A percentile compares a stretch with the other conserved stretches of the same genome.
phyloP scores from a whole-genome alignment of 306 rosid genomes.

The Ochetophila trinervis region DNA sequence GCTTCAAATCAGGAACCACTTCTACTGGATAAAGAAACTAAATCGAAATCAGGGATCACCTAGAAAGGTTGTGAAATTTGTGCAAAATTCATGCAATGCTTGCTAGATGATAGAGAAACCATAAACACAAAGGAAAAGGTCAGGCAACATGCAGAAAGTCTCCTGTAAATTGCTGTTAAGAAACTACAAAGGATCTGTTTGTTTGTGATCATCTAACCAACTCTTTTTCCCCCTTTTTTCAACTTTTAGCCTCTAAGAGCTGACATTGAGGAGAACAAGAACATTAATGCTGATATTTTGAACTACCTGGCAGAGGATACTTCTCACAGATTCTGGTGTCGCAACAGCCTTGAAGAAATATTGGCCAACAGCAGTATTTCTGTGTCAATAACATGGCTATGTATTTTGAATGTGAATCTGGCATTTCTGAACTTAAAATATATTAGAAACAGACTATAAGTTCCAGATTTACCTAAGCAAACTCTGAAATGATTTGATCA shows the following conservation, averaged over 20 bases:
- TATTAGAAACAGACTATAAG: constrained; percentile 20
- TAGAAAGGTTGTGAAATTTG: too few relatives aligned
- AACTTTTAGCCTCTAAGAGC: not conserved
- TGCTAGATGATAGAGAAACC: not conserved
- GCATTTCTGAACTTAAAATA: constrained; percentile 3
- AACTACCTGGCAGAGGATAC: constrained; percentile 82
- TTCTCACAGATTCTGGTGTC: constrained; percentile 74
- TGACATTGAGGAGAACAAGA: constrained; percentile 2
- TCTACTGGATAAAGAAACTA: not conserved
- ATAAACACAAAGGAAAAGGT: not conserved
- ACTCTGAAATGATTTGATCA: constrained; percentile 77
- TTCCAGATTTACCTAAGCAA: constrained; percentile 64
- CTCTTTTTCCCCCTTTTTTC: not conserved
- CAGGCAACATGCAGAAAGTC: too few relatives aligned
- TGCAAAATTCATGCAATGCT: too few relatives aligned
- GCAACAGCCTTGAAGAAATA: constrained; percentile 64
- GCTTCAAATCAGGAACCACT: not conserved
- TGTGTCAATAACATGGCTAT: constrained; percentile 35
- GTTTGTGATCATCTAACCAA: not conserved
- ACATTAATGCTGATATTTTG: constrained; percentile 3
- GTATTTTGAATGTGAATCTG: constrained; percentile 21
- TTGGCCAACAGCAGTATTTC: constrained; percentile 75
- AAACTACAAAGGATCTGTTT: too few relatives aligned
- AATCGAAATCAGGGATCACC: too few relatives aligned
- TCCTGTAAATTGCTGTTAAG: too few relatives aligned